Evolutionary conservation across 306 rosid genomes (phyloP).

Genomic region (Ochetophila trinervis): DNA sequence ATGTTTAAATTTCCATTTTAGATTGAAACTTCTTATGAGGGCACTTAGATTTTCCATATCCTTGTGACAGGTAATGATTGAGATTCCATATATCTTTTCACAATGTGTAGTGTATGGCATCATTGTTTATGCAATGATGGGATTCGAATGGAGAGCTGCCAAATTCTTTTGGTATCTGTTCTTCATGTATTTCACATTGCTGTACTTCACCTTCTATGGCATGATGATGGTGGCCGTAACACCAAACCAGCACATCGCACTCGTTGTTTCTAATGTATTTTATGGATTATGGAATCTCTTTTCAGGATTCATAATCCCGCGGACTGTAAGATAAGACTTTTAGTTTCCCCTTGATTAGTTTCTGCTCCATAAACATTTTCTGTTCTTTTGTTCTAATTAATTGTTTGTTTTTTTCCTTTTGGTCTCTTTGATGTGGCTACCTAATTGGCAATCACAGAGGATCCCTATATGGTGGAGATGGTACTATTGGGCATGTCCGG

Average conservation of each 20-base stretch:
- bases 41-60: background rate
- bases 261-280: constrained; percentile 12
- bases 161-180: constrained; percentile 22
- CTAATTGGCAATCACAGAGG: background rate
- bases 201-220: constrained; percentile 22
- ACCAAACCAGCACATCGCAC: constrained; percentile 14
- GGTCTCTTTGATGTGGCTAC: no score
- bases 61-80: constrained; percentile 10
- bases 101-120: constrained; percentile 11
- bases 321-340: constrained; percentile 8
- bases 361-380: background rate
- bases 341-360: background rate
- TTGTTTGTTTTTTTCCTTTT: background rate
- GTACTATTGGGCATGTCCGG: constrained; percentile 19
- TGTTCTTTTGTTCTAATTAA: background rate
- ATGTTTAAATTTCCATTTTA: background rate
- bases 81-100: constrained; percentile 10
- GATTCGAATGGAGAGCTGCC: constrained; percentile 9
- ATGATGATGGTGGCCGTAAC: constrained; percentile 24
- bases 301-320: constrained; percentile 14
- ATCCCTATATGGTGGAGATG: constrained; percentile 21
- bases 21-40: background rate
- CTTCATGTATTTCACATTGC: constrained; percentile 4
- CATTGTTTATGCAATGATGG: constrained; percentile 14
- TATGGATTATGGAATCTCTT: constrained; percentile 18